A percentile compares a stretch with the other conserved stretches of the same genome.
Evolutionary conservation across 2,329 filamentous ascomycete species (phyloP).

Genomic region (Xylariales sp.): DNA sequence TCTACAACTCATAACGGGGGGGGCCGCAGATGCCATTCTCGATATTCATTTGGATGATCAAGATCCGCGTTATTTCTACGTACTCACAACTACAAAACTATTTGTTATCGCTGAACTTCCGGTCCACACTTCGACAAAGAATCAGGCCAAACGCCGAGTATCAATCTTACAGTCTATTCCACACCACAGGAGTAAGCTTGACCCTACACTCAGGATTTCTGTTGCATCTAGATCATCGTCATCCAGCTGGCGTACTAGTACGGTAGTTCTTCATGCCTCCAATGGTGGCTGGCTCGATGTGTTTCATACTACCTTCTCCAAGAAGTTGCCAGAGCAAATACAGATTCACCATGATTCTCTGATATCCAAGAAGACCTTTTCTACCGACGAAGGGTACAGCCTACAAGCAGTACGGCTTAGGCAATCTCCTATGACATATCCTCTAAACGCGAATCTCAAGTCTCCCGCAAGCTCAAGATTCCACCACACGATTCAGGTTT

Average conservation of each 20-base stretch:
- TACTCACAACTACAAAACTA: slow-evolving; percentile 22
- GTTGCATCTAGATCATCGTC: slow-evolving; percentile 22
- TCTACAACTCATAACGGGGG: slow-evolving; percentile 15
- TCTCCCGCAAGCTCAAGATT: no score
- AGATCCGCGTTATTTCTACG: slow-evolving; percentile 22
- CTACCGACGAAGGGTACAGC: no score
- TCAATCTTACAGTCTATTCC: slow-evolving; percentile 36
- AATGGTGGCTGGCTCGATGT: slow-evolving; percentile 19
- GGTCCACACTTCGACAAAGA: slow-evolving; percentile 11
- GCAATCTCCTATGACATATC: no score
- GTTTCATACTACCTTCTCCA: slow-evolving; percentile 17
- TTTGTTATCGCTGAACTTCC: slow-evolving; percentile 20
- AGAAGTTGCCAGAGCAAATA: slow-evolving; percentile 14
- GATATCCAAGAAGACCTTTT: no score
- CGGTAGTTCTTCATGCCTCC: slow-evolving; percentile 21
- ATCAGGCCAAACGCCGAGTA: slow-evolving; percentile 14
- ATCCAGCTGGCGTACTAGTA: slow-evolving; percentile 9
- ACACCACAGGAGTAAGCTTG: slow-evolving; percentile 35
- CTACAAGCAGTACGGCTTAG: no score
- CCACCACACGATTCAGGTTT: slow-evolving; percentile 37
- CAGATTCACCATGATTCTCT: slow-evolving; percentile 18
- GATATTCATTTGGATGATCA: slow-evolving; percentile 19
- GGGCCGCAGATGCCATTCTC: slow-evolving; percentile 17
- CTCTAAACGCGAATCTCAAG: no score
- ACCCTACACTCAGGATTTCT: slow-evolving; percentile 33